These are phyloP conservation scores for Urochloa ruziziensis DNA, from an alignment of 176 grass and related monocot species.

Conservation along the genomic window DNA sequence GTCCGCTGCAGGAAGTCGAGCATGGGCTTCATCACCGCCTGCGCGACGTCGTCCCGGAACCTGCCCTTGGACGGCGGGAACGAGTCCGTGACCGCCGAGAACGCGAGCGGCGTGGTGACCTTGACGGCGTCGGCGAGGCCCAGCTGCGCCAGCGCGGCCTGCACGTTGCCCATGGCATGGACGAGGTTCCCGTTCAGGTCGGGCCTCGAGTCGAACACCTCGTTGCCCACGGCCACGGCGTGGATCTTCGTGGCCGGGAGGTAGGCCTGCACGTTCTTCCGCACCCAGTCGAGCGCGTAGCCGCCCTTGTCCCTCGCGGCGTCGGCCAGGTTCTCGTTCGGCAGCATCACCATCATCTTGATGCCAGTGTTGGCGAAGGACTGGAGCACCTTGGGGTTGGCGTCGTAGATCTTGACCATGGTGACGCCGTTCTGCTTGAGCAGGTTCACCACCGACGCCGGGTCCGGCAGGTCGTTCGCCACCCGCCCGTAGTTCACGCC, in stretches of 20 bases:
- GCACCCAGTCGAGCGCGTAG: not conserved
- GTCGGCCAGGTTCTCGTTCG: conserved; percentile 14
- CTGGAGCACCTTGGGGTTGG: conserved; percentile 32
- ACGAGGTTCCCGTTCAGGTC: conserved; percentile 23
- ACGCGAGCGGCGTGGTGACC: conserved; percentile 56
- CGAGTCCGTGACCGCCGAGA: conserved; percentile 32
- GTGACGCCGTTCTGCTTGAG: conserved; percentile 42
- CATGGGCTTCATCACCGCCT: conserved; percentile 67
- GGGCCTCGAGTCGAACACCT: conserved; percentile 51
- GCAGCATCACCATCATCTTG: no score
- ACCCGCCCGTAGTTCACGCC: conserved; percentile 70
- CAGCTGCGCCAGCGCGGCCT: conserved; percentile 31
- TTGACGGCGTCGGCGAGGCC: conserved; percentile 52
- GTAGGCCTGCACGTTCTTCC: no score
- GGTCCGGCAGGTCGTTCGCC: conserved; percentile 54
- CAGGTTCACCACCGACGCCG: conserved; percentile 46
- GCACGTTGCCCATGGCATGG: conserved; percentile 49
- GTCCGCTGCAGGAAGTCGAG: conserved; percentile 50
- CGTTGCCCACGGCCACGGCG: conserved; percentile 61
- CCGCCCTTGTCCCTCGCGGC: conserved; percentile 25
- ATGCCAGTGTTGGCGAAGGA: conserved; percentile 40
- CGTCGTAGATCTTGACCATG: conserved; percentile 58
- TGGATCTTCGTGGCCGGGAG: conserved; percentile 56
- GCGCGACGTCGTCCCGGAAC: conserved; percentile 46
- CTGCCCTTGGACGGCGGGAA: conserved; percentile 51